Evolutionary conservation across 2,329 filamentous ascomycete genomes (phyloP), one percentile per base, ranked within the genome.

Genomic region (Colletotrichum chlorophyti): DNA sequence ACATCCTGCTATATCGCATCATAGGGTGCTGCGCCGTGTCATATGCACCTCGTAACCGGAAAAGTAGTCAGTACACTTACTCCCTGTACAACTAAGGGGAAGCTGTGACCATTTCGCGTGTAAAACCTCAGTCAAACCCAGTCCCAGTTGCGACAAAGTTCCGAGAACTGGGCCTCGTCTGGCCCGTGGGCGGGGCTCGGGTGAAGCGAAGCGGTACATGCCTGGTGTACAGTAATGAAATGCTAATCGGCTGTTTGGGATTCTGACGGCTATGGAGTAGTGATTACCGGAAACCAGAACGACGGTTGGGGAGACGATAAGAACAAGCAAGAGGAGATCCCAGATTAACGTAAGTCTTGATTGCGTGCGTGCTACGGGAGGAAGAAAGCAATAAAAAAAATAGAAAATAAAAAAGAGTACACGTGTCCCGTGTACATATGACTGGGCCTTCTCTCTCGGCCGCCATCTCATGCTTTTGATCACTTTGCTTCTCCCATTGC

Each of bases 41-140:
- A n/a, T n/a, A n/a, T n/a, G n/a, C n/a, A n/a, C n/a, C n/a, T n/a
- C n/a, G n/a, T n/a, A n/a, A n/a, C n/a, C n/a, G n/a, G n/a, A n/a
- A n/a, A n/a, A n/a, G n/a, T n/a, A n/a, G n/a, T n/a, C n/a, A n/a
- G n/a, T n/a, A n/a, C n/a, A n/a, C n/a, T n/a, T 38, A 32, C 45
- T 11, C 32, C n/a, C 11, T 21, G 37, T 53, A 46, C 48, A 27
- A 37, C 53, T 17, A 23, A n/a, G n/a, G n/a, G n/a, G n/a, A n/a
- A 23, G 19, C 34, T 11, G 46, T 26, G 24, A 27, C 48, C 17
- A 24, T 24, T 19, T 19, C 27, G 15, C 21, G 12, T 55, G 21
- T 29, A 52, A 43, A 42, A 50, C 43, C 53, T 26, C 53, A 37
- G 27, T 51, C 40, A 52, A 53, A 40, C 53, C 50, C 50, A 37